Base-by-base conservation (phyloP, 2,329 filamentous ascomycete species). In the Ophiostoma triangulosporum region DNA sequence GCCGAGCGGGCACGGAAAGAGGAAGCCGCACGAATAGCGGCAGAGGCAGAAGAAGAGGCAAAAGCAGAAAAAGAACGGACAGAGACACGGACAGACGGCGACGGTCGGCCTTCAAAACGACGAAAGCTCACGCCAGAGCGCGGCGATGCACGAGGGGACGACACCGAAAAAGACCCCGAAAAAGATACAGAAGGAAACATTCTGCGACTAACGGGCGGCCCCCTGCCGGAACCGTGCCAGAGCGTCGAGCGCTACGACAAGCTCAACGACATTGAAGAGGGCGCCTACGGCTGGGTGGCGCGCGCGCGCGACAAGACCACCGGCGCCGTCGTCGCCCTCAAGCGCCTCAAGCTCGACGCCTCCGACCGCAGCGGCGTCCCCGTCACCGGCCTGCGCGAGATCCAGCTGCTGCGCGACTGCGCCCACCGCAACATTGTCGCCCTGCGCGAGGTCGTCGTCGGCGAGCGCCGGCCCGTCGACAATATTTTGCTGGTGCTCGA, bases 211-310 rank as follows among this genome's bases (percentile, higher is more conserved):
- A 77, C 84, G 9, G 73, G 74, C 14, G 77, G 78, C 9, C 68
- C 72, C 60, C 95, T 89, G 81, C 76, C 79, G 50, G 73, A 70
- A 12, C 55, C 56, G 54, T 86, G 84, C 63, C 77, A 86, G 56
- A 86, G 86, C 64, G 84, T 95, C 26, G 85, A 91, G 63, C 84
- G 88, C 64, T 98, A 90, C 69, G 87, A 96, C 63, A 86, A 87
- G 60, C 74, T 98, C 54, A 98, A 98, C 67, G 86, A 93, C 65
- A 98, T 98, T 62, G 93, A 97, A 68, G 93, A 98, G 71, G 93
- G 93, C 33, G 89, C 89, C 8, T 98, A 98, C 68, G 93, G 93
- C 46, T 91, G 84, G 78, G 93, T 98, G 4, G 90, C 90, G 53
- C 78, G 93, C 55, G 93, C 89, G 12, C 83, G 76, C 57, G 84